Base-by-base conservation (phyloP, 352 stramenopile species). In the Phytophthora cactorum region DNA sequence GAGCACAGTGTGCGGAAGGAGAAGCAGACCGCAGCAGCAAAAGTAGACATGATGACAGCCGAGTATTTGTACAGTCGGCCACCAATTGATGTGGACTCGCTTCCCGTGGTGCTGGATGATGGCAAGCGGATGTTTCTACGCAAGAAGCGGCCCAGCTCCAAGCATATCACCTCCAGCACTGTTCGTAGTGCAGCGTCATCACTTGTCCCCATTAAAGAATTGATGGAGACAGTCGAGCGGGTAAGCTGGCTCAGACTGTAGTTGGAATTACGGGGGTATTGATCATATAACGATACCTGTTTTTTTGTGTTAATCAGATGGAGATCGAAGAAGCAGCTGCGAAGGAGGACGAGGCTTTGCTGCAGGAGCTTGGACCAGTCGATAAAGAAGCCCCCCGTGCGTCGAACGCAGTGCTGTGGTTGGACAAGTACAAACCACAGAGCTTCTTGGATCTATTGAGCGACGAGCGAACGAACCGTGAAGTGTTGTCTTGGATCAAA, bases 341-440 rank as follows among this genome's bases (percentile, higher is more conserved):
- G 28, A 88, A 66, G 14, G 70, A 82, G 27, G 68, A 69, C 22
- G 59, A 75, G 17, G 44, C 52, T 7, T 41, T 63, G 50, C 38
- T 63, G 8, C 52, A 64, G 27, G 56, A 69, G 5, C 15, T 63
- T 46, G 45, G 39, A 47, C 12, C 43, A 28, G 38, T 27, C 3
- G 50, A 57, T 8, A 9, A 63, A 0, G 5, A 68, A 38, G 8
- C 15, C 15, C 41, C 56, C 3, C 31, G 38, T 14, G 34, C 25
- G 27, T 34, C 44, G 11, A 74, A 77, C 22, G 67, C 77, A 14
- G 74, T 80, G 43, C 75, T 99, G 25, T 99, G 97, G 97, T 85
- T 99, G 10, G 96, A 99, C 71, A 99, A 98, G 70, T 99, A 99
- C 86, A 92, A 94, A 15, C 97, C 98, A 2, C 76, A 89, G 36